Base-by-base conservation (phyloP, 208 protist species). In the Dictyostelium gargantuum region DNA sequence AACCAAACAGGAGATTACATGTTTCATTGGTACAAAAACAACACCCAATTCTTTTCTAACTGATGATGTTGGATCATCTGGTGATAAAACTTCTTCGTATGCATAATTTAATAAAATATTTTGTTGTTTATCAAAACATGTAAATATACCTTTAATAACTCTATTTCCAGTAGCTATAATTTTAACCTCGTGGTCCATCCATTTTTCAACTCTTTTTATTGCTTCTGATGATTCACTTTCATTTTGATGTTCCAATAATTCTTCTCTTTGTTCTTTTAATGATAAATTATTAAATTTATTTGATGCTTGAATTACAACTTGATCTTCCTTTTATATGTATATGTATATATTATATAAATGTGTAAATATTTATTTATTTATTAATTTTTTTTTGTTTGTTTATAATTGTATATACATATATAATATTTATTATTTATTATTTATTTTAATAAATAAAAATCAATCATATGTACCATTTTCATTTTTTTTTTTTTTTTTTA, bases 61-160 rank as follows among this genome's bases (percentile, higher is more conserved):
- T 2, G 26, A 23, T 54, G 68, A 46, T 13, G 4, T 38, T 56
- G 23, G 6, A 21, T 46, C 32, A 23, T 89, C 70, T 6, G 38
- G 21, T 46, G 26, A 68, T 6, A 42, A 0, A 29, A 89, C 9
- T 13, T 79, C 48, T 48, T 89, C 82, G 26, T 79, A 35, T 0
- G 82, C 46, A 40, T 77, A 38, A 19, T 46, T 42, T 32, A 89
- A 54, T 52, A 89, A 79, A 29, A 89, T 50, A 79, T 89, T 89
- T 56, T 89, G 35, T 79, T 89, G 82, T 68, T 79, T 63, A 79
- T 89, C 82, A 32, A 79, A 89, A 79, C 82, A 89, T n/a, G 23
- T 23, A 23, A 89, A 52, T 23, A 40, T 42, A 11, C 82, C 82
- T 29, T 21, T 76, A 21, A 89, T 54, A 2, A 29, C 1, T 89